A percentile compares a stretch with the other conserved stretches of the same genome.
phyloP scores from a whole-genome alignment of 1,139 yeast genomes.

The Magnusiomyces starmeri region DNA sequence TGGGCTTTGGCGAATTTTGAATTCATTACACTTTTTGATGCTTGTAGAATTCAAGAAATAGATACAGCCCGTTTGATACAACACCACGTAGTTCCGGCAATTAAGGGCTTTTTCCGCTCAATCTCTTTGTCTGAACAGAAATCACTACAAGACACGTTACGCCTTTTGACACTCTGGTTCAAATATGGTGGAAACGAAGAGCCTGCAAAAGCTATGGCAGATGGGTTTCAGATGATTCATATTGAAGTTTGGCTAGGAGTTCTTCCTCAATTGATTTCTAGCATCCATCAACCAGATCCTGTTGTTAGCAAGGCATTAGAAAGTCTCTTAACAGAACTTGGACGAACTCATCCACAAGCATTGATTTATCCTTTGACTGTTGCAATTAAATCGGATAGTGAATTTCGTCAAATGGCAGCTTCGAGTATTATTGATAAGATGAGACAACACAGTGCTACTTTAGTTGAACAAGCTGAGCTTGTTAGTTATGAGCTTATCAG shows the following conservation, averaged over 20 bases:
- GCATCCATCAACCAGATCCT: slow-evolving; percentile 92
- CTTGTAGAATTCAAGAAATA: slow-evolving; percentile 20
- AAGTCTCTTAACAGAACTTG: slow-evolving; percentile 76
- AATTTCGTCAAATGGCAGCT: slow-evolving; percentile 87
- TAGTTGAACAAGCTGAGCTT: slow-evolving; percentile 88
- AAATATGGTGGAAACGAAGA: slow-evolving; percentile 90
- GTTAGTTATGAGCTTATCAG: slow-evolving; percentile 92
- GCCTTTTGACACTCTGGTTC: slow-evolving; percentile 90
- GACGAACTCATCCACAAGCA: slow-evolving; percentile 96
- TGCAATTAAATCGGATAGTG: slow-evolving; percentile 89
- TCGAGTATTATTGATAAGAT: slow-evolving; percentile 83
- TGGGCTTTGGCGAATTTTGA: slow-evolving; percentile 99
- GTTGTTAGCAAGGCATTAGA: slow-evolving; percentile 73
- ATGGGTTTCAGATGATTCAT: slow-evolving; percentile 83
- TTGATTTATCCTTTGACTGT: slow-evolving; percentile 92
- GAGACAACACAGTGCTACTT: slow-evolving; percentile 74
- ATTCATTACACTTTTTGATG: slow-evolving; percentile 60
- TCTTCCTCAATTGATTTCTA: slow-evolving; percentile 88
- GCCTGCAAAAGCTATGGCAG: slow-evolving; percentile 84
- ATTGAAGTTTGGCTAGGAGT: slow-evolving; percentile 95
- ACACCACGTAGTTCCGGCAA: slow-evolving; percentile 89
- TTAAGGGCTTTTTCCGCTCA: slow-evolving; percentile 91
- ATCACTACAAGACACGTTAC: slow-evolving; percentile 85
- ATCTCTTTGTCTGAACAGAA: slow-evolving; percentile 81
- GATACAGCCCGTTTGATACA: slow-evolving; percentile 40